phyloP scores from a whole-genome alignment of 1,284 basidiomycete species.

The Trichosporon ovoides region DNA sequence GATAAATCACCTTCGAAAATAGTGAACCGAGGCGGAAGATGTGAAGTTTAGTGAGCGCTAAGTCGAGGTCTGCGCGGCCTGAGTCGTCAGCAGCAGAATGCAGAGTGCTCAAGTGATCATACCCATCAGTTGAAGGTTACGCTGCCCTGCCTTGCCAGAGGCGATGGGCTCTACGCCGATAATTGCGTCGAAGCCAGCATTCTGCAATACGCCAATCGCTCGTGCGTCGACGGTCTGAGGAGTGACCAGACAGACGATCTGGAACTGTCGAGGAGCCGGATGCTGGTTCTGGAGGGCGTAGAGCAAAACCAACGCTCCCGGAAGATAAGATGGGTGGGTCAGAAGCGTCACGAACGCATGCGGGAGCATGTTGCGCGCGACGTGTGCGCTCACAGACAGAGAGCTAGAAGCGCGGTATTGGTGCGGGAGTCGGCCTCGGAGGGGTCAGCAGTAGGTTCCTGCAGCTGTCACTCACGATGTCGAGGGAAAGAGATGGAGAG shows the following conservation, averaged over 20 bases:
- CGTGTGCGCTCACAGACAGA: neutral
- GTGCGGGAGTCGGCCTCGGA: neutral
- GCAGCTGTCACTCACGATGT: no score
- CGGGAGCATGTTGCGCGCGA: slow-evolving; percentile 16
- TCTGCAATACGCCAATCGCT: slow-evolving; percentile 72
- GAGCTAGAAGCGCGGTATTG: neutral
- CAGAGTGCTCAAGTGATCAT: slow-evolving; percentile 51
- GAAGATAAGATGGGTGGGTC: slow-evolving; percentile 84
- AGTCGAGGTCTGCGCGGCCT: slow-evolving; percentile 88
- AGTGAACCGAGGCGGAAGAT: slow-evolving; percentile 76
- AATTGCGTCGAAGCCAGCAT: slow-evolving; percentile 70
- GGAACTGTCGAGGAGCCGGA: slow-evolving; percentile 60
- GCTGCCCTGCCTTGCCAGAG: slow-evolving; percentile 52
- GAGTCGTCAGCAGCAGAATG: slow-evolving; percentile 15
- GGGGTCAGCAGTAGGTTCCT: no score
- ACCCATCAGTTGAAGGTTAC: slow-evolving; percentile 76
- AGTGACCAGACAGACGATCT: slow-evolving; percentile 88
- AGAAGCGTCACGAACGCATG: slow-evolving; percentile 80
- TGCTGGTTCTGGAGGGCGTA: slow-evolving; percentile 78
- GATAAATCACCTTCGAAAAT: slow-evolving; percentile 83
- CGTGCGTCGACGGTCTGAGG: slow-evolving; percentile 86
- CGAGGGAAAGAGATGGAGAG: no score
- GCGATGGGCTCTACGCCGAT: slow-evolving; percentile 85
- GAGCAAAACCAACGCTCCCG: slow-evolving; percentile 80
- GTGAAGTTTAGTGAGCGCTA: slow-evolving; percentile 92